These are phyloP conservation scores for Pseudogymnoascus destructans DNA, from an alignment of 2,329 filamentous ascomycete species.

Conservation along the genomic window DNA sequence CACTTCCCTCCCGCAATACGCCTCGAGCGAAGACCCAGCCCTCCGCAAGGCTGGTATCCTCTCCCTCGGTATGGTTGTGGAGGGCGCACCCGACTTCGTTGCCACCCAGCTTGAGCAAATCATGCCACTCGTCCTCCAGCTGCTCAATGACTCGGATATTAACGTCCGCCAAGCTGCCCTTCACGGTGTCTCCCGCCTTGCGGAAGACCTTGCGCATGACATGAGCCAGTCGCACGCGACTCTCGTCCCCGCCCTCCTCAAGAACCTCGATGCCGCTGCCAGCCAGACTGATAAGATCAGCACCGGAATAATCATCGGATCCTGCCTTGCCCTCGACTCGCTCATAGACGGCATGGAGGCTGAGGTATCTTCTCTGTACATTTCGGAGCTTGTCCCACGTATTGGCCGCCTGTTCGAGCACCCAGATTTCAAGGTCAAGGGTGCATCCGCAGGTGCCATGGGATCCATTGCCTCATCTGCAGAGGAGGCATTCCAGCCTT, in stretches of 20 bases:
- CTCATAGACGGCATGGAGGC: constrained; percentile 76
- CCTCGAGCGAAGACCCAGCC: constrained; percentile 58
- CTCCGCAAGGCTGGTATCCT: constrained; percentile 84
- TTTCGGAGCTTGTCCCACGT: constrained; percentile 68
- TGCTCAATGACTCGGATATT: constrained; percentile 73
- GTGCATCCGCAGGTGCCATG: constrained; percentile 74
- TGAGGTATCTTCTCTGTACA: constrained; percentile 69
- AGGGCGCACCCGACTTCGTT: constrained; percentile 95
- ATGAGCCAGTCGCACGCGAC: constrained; percentile 73
- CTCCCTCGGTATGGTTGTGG: constrained; percentile 83
- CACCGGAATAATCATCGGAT: constrained; percentile 75
- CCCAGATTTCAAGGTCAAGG: constrained; percentile 80
- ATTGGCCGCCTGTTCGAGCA: constrained; percentile 75
- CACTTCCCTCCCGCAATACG: constrained; percentile 72
- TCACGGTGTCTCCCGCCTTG: constrained; percentile 75
- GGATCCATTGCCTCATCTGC: constrained; percentile 83
- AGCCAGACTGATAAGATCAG: constrained; percentile 59
- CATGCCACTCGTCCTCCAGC: constrained; percentile 68
- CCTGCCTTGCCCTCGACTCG: constrained; percentile 81
- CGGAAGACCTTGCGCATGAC: constrained; percentile 86
- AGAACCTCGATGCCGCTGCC: constrained; percentile 76
- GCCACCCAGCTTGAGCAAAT: constrained; percentile 81
- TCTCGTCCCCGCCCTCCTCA: constrained; percentile 71
- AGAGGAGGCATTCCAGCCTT: constrained; percentile 74
- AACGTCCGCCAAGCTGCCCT: constrained; percentile 79